Evolutionary conservation across 2,329 filamentous ascomycete genomes (phyloP), one percentile per base, ranked within the genome.

Genomic region (Scolecobasidium constrictum): DNA sequence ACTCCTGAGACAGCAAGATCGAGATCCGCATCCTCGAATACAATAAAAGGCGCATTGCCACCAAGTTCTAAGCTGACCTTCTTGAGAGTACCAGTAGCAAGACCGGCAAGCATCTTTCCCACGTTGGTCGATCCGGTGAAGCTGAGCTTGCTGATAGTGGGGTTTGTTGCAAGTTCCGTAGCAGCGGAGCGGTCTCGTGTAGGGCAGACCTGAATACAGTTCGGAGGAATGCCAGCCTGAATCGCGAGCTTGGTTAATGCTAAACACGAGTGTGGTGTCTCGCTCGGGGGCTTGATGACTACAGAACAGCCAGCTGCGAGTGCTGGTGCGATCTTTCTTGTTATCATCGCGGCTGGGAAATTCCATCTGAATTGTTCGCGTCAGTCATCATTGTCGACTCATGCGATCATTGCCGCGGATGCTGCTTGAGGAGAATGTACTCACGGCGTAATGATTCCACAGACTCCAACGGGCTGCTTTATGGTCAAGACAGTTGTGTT

Each of bases 351-450:
- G 17, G 39, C 33, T 3, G 42, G 45, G 11, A 40, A 47, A 17
- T 47, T 47, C 45, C 45, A 47, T 4, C n/a, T n/a, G n/a, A n/a
- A n/a, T n/a, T n/a, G n/a, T n/a, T n/a, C n/a, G n/a, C n/a, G 26
- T 13, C n/a, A n/a, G n/a, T n/a, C n/a, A n/a, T n/a, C n/a, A n/a
- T n/a, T n/a, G n/a, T n/a, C n/a, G n/a, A n/a, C n/a, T n/a, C n/a
- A n/a, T n/a, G 23, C 6, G n/a, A n/a, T n/a, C 81, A 86, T 86
- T 38, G 81, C 81, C 3, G 80, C 77, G 11, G 82, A 82, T 37
- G 42, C 38, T 44, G 6, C 23, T 31, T 44, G n/a, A n/a, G n/a
- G n/a, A n/a, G n/a, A n/a, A n/a, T n/a, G n/a, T n/a, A n/a, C n/a
- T n/a, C n/a, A n/a, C n/a, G 45, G 45, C 13, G 42, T 47, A 19